These are phyloP conservation scores for Cercospora sp. DNA, from an alignment of 2,329 filamentous ascomycete species.

Conservation along the genomic window DNA sequence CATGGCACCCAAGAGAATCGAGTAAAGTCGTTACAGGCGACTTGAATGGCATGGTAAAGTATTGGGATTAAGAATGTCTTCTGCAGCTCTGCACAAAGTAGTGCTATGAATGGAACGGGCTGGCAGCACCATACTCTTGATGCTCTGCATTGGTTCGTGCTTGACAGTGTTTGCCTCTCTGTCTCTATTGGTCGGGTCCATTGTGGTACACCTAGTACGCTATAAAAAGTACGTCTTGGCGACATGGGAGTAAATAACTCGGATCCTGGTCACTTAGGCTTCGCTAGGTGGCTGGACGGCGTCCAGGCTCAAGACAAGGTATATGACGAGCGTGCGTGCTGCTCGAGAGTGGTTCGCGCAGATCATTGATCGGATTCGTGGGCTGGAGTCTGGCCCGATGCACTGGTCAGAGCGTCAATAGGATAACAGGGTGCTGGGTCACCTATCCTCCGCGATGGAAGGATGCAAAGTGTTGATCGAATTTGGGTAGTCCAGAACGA, in stretches of 20 bases:
- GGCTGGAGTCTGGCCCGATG: background rate
- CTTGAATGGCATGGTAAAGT: conserved; percentile 82
- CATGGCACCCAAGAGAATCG: conserved; percentile 97
- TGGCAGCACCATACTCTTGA: background rate
- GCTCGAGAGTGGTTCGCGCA: background rate
- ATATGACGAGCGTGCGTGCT: background rate
- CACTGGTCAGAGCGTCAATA: background rate
- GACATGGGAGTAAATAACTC: conserved; percentile 1
- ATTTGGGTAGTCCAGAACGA: background rate
- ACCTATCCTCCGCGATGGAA: background rate
- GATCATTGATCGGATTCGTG: background rate
- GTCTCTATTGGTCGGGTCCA: background rate
- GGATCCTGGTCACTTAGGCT: conserved; percentile 7
- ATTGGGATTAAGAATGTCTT: conserved; percentile 73
- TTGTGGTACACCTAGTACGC: background rate
- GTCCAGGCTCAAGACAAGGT: background rate
- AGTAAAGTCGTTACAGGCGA: conserved; percentile 92
- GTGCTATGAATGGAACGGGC: conserved; percentile 2
- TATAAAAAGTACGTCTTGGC: background rate
- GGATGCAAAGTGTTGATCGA: background rate
- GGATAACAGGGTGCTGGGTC: background rate
- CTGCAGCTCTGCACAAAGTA: background rate
- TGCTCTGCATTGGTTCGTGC: background rate
- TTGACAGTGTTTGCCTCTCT: background rate
- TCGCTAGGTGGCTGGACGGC: background rate